These are phyloP conservation scores for Colletotrichum sp. DNA, from an alignment of 2,329 filamentous ascomycete species.

Conservation along the genomic window DNA sequence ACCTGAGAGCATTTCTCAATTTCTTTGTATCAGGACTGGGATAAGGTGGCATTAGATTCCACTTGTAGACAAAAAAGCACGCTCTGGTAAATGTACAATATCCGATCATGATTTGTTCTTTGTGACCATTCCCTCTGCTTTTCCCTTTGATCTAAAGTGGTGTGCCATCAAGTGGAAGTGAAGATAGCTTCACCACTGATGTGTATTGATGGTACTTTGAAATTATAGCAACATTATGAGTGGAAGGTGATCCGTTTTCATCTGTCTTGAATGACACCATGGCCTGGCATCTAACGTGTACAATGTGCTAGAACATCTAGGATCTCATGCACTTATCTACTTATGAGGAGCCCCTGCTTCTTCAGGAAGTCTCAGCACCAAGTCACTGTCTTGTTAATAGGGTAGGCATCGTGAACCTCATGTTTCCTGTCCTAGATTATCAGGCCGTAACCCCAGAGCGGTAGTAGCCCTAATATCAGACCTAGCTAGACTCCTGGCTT, in stretches of 20 bases:
- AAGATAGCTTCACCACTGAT: not conserved
- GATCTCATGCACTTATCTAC: not conserved
- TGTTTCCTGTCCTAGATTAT: not conserved
- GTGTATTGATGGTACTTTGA: not conserved
- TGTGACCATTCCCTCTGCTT: not conserved
- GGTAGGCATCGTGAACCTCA: not conserved
- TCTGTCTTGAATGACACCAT: not conserved
- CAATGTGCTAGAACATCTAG: not conserved
- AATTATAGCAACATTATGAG: not conserved
- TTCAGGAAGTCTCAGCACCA: not conserved
- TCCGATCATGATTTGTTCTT: constrained; percentile 1
- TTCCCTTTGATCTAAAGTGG: not conserved
- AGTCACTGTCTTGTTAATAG: not conserved
- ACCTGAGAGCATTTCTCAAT: not conserved
- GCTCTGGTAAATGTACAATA: constrained; percentile 39
- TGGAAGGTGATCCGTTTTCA: not conserved
- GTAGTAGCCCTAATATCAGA: not conserved
- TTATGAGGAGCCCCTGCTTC: not conserved
- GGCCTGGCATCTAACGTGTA: not conserved
- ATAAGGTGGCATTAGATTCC: constrained; percentile 15
- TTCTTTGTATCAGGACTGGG: constrained; percentile 19
- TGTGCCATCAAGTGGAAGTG: not conserved
- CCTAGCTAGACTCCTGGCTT: not conserved
- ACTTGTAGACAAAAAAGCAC: constrained; percentile 33
- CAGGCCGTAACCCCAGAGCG: not conserved